Percentiles rank a stretch among this genome's conserved stretches.
These are phyloP conservation scores for Hanseniaspora lachancei DNA, from an alignment of 805 yeast genomes.

Conservation along the genomic window DNA sequence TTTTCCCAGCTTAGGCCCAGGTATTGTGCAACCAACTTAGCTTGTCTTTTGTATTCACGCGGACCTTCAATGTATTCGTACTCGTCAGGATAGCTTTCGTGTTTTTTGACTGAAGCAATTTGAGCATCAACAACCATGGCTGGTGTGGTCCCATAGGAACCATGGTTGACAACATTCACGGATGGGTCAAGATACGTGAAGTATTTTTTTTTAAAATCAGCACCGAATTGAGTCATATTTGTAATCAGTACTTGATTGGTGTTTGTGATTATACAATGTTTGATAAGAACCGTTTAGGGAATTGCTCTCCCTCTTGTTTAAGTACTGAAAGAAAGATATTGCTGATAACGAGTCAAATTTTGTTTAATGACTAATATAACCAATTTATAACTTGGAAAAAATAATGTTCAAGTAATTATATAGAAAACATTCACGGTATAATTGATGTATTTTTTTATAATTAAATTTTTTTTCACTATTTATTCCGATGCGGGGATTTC, in stretches of 20 bases:
- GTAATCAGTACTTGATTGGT: neutral
- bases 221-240: slow-evolving; percentile 31
- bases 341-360: too few species aligned
- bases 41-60: slow-evolving; percentile 25
- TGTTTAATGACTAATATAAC: too few species aligned
- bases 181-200: slow-evolving; percentile 33
- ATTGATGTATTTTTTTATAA: too few species aligned
- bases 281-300: too few species aligned
- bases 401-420: too few species aligned
- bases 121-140: slow-evolving; percentile 33
- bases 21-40: slow-evolving; percentile 31
- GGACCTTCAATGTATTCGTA: slow-evolving; percentile 27
- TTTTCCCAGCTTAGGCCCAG: slow-evolving; percentile 36
- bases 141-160: slow-evolving; percentile 51
- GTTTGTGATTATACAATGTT: too few species aligned
- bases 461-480: too few species aligned
- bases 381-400: too few species aligned
- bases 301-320: too few species aligned
- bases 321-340: too few species aligned
- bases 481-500: too few species aligned
- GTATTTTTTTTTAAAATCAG: slow-evolving; percentile 34
- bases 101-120: slow-evolving; percentile 22
- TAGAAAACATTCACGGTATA: too few species aligned
- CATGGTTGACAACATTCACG: slow-evolving; percentile 44
- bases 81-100: slow-evolving; percentile 36